Evolutionary conservation across 2,329 filamentous ascomycete genomes (phyloP), one percentile per base, ranked within the genome.

Genomic region (Beauveria sp.): DNA sequence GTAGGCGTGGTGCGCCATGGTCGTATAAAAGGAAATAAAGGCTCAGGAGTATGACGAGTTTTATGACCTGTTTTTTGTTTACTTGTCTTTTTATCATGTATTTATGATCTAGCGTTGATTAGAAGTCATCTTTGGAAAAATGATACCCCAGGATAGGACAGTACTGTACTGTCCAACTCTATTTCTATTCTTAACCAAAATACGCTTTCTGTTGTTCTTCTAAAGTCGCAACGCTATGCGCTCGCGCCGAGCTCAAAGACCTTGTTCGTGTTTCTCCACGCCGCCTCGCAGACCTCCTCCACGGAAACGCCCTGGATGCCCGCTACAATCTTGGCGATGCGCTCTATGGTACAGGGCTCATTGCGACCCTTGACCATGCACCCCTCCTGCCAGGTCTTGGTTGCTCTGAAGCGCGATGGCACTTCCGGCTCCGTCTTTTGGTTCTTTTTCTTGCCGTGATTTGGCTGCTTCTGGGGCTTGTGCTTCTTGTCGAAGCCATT

Each of bases 301-400:
- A 96, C 82, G 4, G 81, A 75, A 4, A 96, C 79, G 0, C 84
- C 90, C 74, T 96, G 97, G 65, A 98, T 88, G 48, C 83, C 86
- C 1, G 95, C 93, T 66, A 99, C 87, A 57, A 93, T 90, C 73
- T 88, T 87, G n/a, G 91, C 95, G 16, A 99, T 90, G 59, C 88
- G 86, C 66, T 88, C 86, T 66, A 99, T 97, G 59, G 84, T 88
- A 68, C 89, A 93, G 10, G 93, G 91, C 75, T 99, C 95, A 71
- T 99, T 99, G 64, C 95, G 85, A 0, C 93, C 91, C 77, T 98
- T 99, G 59, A 99, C 84, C 90, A 97, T 93, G 46, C 82, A 82
- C 0, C 93, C 93, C 69, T 90, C 86, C 50, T 85, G 83, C 88
- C 92, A 99, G 77, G 96, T 98, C 81, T 98, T 99, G 34, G 97